Evolutionary conservation across 2,329 filamentous ascomycete genomes (phyloP), one percentile per base, ranked within the genome.

Genomic region (Huntiella moniliformis): DNA sequence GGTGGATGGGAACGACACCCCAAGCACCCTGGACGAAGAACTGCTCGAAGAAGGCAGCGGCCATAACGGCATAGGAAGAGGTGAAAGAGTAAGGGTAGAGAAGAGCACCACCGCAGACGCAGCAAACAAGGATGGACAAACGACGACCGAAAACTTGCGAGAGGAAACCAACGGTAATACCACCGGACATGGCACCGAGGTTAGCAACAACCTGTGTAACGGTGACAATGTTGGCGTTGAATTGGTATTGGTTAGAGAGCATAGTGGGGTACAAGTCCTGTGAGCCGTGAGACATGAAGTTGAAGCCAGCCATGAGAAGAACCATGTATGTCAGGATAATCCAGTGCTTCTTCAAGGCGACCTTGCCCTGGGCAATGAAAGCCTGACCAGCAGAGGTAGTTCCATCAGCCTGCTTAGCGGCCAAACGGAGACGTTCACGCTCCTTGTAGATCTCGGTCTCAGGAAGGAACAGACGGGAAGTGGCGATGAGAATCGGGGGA

Each of bases 181-280:
- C 80, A 33, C 80, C 82, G 1, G 83, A 72, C 53, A 78, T 81
- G 38, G 81, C 80, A 22, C 82, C 82, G 1, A 71, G 74, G 62
- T 86, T 86, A 76, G 84, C 84, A 48, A 87, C 79, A 74, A 3
- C 80, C 80, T 79, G 74, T 0, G 74, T 79, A 4, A 79, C 66
- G 0, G 77, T 81, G 8, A 79, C 69, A 47, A 66, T 61, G 57
- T 74, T 62, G 38, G 65, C 51, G 18, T 57, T 55, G 52, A 69
- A 68, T 32, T 55, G 54, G 52, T 63, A 69, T 53, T 72, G 66
- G 51, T 66, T 67, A 67, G 44, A 69, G 35, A 78, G 66, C 77
- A 87, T 80, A 57, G 85, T 46, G 0, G 82, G 84, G 63, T 86
- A 87, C 43, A 73, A 79, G 62, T 88, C 82, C 59, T 88, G 82